These are phyloP conservation scores for Margaritispora aquatica DNA, from an alignment of 495 filamentous ascomycete genomes.

Conservation along the genomic window DNA sequence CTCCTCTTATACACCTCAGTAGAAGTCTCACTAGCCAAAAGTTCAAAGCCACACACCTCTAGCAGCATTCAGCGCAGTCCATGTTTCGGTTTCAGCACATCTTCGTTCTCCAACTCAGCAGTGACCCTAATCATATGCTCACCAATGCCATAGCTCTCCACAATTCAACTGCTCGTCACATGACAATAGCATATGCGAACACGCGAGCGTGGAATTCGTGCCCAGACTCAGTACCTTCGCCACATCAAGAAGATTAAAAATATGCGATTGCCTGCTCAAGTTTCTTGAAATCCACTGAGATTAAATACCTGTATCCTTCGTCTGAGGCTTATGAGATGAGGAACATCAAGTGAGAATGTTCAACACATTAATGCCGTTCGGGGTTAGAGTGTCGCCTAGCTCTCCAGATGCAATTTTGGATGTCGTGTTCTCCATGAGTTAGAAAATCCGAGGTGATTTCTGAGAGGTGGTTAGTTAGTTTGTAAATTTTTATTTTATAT, in stretches of 20 bases:
- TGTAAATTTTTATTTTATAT: too few species aligned
- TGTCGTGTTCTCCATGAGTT: too few species aligned
- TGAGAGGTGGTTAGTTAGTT: too few species aligned
- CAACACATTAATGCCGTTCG: neutral
- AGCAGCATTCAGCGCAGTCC: neutral
- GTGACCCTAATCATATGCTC: neutral
- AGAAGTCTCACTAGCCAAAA: neutral
- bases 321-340: too few species aligned
- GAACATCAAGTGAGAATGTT: neutral
- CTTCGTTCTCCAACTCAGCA: neutral
- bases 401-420: neutral
- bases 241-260: conserved; percentile 79
- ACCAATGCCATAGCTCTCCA: neutral
- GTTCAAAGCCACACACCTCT: too few species aligned
- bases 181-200: conserved; percentile 79
- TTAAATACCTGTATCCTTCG: conserved; percentile 82
- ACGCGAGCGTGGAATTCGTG: conserved; percentile 86
- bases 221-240: conserved; percentile 87
- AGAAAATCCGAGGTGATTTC: neutral
- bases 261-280: conserved; percentile 63
- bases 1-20: neutral
- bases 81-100: neutral
- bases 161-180: conserved; percentile 51
- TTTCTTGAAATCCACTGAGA: conserved; percentile 69
- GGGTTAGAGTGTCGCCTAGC: neutral